Percentiles rank a stretch among this genome's conserved stretches.
Conservation (phyloP, 1,284 basidiomycete species). For the Coniferiporia sulphurascens region DNA sequence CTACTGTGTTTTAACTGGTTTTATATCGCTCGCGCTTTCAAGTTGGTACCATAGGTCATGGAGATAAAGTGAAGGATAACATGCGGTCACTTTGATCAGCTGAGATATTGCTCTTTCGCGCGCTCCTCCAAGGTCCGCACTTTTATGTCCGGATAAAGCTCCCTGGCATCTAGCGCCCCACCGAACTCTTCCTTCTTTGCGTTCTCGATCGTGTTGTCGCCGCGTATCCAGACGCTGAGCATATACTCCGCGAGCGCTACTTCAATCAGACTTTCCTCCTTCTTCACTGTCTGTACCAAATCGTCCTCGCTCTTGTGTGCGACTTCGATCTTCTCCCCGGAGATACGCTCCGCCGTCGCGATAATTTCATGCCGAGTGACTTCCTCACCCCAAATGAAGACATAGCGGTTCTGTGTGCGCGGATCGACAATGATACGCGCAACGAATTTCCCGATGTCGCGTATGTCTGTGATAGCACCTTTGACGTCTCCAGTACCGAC, state of each 20-base stretch:
- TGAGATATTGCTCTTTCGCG: constrained; percentile 6
- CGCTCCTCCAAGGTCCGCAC: neutral
- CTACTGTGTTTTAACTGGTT: too few relatives aligned
- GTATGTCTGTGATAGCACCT: constrained; percentile 12
- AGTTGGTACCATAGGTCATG: too few relatives aligned
- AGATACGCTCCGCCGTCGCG: constrained; percentile 1
- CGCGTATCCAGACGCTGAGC: constrained; percentile 5
- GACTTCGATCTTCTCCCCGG: neutral
- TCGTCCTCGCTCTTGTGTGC: neutral
- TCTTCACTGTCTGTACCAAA: neutral
- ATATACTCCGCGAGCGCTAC: neutral
- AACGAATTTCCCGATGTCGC: constrained; percentile 19
- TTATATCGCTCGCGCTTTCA: too few relatives aligned
- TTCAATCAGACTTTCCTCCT: neutral
- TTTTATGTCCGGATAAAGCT: constrained; percentile 16
- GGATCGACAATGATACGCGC: constrained; percentile 21
- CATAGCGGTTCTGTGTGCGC: constrained; percentile 25
- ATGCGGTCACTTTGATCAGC: neutral
- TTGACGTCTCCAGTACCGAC: constrained; percentile 15
- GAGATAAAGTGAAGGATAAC: too few relatives aligned
- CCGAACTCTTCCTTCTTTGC: constrained; percentile 17
- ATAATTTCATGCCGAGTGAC: constrained; percentile 18
- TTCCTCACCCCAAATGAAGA: constrained; percentile 28
- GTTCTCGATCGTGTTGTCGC: constrained; percentile 17
- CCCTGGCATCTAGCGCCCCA: constrained; percentile 13